Evolutionary conservation across 202 grass and related monocot genomes (phyloP).

Genomic region (Hordeum pubiflorum): DNA sequence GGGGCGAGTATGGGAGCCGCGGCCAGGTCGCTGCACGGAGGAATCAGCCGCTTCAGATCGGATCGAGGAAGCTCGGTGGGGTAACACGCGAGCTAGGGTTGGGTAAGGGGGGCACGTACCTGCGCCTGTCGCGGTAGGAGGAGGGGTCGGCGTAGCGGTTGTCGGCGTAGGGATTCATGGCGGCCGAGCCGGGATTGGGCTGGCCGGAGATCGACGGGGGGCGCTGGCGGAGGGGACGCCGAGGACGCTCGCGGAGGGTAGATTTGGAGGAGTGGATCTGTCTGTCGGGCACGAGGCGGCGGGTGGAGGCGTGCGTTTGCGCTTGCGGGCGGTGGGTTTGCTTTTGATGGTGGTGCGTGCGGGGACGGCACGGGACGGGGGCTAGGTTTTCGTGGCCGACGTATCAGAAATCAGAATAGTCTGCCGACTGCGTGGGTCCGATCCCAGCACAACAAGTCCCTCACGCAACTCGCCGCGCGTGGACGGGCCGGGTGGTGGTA

Average conservation of each 20-base stretch:
- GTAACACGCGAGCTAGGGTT: background rate
- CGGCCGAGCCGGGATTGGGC: background rate
- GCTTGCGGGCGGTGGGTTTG: background rate
- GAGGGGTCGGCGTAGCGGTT: conserved; percentile 71
- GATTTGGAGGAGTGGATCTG: conserved; percentile 19
- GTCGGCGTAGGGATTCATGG: conserved; percentile 73
- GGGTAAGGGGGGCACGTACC: conserved; percentile 37
- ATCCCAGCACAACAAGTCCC: background rate
- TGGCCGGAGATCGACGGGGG: background rate
- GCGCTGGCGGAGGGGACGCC: background rate
- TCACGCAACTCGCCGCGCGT: background rate
- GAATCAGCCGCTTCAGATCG: conserved; percentile 2
- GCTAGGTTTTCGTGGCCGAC: conserved; percentile 10
- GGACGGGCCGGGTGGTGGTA: background rate
- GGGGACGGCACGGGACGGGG: background rate
- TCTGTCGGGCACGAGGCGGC: conserved; percentile 27
- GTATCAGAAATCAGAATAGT: background rate
- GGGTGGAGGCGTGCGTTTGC: background rate
- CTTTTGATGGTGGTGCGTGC: conserved; percentile 17
- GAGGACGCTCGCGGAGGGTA: background rate
- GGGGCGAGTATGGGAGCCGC: conserved; percentile 21
- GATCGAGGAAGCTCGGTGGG: background rate
- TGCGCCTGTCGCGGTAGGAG: conserved; percentile 87
- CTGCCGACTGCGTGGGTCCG: background rate
- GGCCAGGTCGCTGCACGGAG: conserved; percentile 21